Conservation (phyloP, 495 filamentous ascomycete genomes). For the Daldinia bambusicola region DNA sequence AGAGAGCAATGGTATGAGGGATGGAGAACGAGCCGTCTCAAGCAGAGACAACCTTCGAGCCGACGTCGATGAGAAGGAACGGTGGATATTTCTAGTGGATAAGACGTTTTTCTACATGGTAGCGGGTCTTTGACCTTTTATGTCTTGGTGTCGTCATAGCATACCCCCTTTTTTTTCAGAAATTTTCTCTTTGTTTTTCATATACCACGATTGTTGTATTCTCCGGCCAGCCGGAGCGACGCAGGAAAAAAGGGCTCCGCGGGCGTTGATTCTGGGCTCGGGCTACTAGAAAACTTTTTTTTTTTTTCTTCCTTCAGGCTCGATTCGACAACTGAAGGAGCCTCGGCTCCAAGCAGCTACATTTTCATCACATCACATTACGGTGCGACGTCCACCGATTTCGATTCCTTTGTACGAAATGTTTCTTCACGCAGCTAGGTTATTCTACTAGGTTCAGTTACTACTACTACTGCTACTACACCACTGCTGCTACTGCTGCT, state of each 20-base stretch:
- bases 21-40: slow-evolving; percentile 80
- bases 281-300: slow-evolving; percentile 27
- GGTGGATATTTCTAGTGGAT: slow-evolving; percentile 22
- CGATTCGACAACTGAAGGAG: slow-evolving; percentile 20
- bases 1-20: slow-evolving; percentile 95
- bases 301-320: slow-evolving; percentile 26
- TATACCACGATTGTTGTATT: slow-evolving; percentile 39
- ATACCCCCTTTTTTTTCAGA: slow-evolving; percentile 33
- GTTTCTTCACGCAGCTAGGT: slow-evolving; percentile 11
- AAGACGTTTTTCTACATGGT: slow-evolving; percentile 37
- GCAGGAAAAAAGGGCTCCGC: slow-evolving; percentile 37
- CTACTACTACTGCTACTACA: slow-evolving; percentile 18
- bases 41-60: slow-evolving; percentile 52
- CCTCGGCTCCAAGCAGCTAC: background rate
- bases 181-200: slow-evolving; percentile 22
- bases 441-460: slow-evolving; percentile 33
- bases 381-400: slow-evolving; percentile 40
- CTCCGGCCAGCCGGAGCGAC: slow-evolving; percentile 30
- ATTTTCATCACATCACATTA: slow-evolving; percentile 7
- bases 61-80: slow-evolving; percentile 47
- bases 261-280: slow-evolving; percentile 40
- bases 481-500: slow-evolving; percentile 17
- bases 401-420: slow-evolving; percentile 45
- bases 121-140: slow-evolving; percentile 24
- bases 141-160: slow-evolving; percentile 37